Conservation (phyloP, 345 rosid genomes). For the Populus tremula region DNA sequence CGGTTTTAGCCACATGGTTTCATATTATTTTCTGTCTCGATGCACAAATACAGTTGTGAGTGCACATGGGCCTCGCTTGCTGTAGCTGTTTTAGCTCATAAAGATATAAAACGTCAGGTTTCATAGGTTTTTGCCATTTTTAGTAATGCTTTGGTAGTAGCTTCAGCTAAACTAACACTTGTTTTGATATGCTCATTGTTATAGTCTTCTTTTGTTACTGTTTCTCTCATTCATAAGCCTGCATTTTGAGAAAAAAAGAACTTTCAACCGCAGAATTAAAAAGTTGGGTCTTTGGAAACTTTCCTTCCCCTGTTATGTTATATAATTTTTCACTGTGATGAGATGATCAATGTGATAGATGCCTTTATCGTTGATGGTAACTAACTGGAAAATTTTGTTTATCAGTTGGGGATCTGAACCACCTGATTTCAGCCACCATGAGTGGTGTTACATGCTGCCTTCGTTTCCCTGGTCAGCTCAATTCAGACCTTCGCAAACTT, state of each 20-base stretch:
- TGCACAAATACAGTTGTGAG: neutral
- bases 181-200: neutral
- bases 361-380: slow-evolving; percentile 1
- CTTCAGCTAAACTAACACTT: neutral
- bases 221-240: neutral
- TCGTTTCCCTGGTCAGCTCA: slow-evolving; percentile 79
- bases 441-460: slow-evolving; percentile 83
- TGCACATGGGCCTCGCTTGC: slow-evolving; percentile 11
- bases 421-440: slow-evolving; percentile 75
- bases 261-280: neutral
- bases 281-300: neutral
- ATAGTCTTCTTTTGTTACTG: neutral
- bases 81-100: neutral
- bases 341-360: slow-evolving; percentile 3
- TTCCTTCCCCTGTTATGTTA: neutral
- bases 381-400: slow-evolving; percentile 17
- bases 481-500: slow-evolving; percentile 76
- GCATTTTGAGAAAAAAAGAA: neutral
- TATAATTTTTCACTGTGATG: neutral
- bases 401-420: slow-evolving; percentile 75
- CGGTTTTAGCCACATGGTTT: neutral
- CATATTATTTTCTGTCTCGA: neutral
- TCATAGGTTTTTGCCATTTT: neutral
- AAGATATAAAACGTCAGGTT: neutral
- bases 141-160: neutral